Evolutionary conservation across 768 basidiomycete genomes (phyloP), one percentile per base, ranked within the genome.

Genomic region (Mycena polygramma): DNA sequence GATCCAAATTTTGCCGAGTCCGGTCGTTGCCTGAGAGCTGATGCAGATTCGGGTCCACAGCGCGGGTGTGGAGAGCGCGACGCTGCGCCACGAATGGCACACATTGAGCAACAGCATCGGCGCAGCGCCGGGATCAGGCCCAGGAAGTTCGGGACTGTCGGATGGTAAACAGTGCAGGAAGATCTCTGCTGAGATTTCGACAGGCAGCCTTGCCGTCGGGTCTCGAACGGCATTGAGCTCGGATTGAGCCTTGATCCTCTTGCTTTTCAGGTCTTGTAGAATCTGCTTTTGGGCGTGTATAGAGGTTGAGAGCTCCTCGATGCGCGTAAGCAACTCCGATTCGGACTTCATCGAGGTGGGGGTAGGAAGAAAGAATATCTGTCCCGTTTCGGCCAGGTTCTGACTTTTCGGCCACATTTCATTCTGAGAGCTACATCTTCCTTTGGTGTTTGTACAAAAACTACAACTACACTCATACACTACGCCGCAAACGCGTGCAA

Each of bases 401-500:
- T 30, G 30, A 6, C 30, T 30, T 30, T 43, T 43, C 10, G 41
- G 41, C 8, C 41, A 63, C 30, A 30, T 30, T 30, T 30, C 6
- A 6, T 30, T 30, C 30, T 30, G 30, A 30, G 30, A 30, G 6
- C 30, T 30, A 30, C 30, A 30, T 6, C 2, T 30, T 30, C 30
- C 30, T 30, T 30, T 30, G 30, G 30, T 30, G 30, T 30, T 30
- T 30, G 35, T 60, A 60, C 59, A 60, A 20, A 22, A 36, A 36
- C 17, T 41, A 57, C 20, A n/a, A n/a, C n/a, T n/a, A 57, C 11
- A 36, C 1, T 9, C n/a, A 51, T 22, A 19, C n/a, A 14, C 54
- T 24, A 70, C 54, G 57, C 69, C 70, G 45, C 57, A 24, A 85
- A 69, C 4, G 77, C 79, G 7, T 70, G 74, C 65, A 84, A 75